Evolutionary conservation across 805 yeast genomes (phyloP).

Genomic region (Maudiozyma barnettii): DNA sequence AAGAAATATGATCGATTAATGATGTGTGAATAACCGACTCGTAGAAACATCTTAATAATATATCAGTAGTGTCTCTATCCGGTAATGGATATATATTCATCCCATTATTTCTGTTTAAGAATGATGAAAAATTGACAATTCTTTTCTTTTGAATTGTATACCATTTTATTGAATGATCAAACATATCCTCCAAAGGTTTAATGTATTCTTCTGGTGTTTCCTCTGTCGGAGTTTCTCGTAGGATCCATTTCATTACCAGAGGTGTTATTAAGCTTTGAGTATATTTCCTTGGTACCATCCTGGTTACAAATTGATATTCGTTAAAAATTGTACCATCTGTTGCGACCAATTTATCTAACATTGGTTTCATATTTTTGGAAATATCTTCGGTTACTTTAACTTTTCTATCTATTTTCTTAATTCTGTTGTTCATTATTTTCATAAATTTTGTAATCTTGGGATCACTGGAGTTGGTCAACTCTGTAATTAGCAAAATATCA

Average conservation of each 20-base stretch:
- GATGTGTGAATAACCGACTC: background rate
- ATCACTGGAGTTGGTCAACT: background rate
- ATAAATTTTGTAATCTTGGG: background rate
- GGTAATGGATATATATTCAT: background rate
- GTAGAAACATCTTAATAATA: background rate
- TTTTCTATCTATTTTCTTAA: constrained; percentile 10
- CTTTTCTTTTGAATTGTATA: constrained; percentile 12
- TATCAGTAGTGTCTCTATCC: background rate
- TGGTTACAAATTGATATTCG: constrained; percentile 5
- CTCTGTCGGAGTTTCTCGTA: background rate
- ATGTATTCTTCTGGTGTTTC: constrained; percentile 2
- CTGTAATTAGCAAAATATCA: background rate
- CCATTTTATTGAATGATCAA: constrained; percentile 10
- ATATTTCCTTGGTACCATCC: constrained; percentile 8
- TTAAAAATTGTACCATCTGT: background rate
- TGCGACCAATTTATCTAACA: constrained; percentile 4
- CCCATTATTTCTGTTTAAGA: constrained; percentile 2
- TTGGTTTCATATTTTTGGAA: constrained; percentile 6
- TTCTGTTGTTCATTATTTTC: background rate
- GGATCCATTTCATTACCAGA: constrained; percentile 9
- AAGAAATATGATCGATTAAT: background rate
- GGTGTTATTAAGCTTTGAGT: constrained; percentile 8
- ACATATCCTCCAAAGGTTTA: constrained; percentile 6
- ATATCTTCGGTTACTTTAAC: constrained; percentile 8
- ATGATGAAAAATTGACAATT: constrained; percentile 6